Evolutionary conservation across 164 flowering plant species (phyloP).

Genomic region (Magnolia kwangsiensis): DNA sequence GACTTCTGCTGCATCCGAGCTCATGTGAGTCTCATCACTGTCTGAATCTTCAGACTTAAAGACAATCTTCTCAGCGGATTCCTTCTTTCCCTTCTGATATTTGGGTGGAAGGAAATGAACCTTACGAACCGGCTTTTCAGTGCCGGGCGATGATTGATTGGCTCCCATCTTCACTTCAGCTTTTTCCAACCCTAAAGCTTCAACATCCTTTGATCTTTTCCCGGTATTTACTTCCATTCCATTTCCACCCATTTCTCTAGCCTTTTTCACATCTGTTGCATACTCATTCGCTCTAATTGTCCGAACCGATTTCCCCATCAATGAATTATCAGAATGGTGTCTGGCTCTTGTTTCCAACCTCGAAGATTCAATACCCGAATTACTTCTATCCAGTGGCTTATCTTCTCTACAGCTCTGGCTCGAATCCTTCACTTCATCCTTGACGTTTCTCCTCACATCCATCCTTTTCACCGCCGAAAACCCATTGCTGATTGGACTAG

Average conservation of each 20-base stretch:
- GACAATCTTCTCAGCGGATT: slow-evolving; percentile 21
- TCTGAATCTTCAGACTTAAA: slow-evolving; percentile 40
- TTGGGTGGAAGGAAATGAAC: not conserved
- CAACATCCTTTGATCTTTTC: slow-evolving; percentile 18
- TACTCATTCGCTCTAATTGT: slow-evolving; percentile 34
- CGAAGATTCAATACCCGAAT: slow-evolving; percentile 8
- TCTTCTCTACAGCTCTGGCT: slow-evolving; percentile 19
- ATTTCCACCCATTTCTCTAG: slow-evolving; percentile 15
- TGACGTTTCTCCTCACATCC: slow-evolving; percentile 10
- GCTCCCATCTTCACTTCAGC: slow-evolving; percentile 4
- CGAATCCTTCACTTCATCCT: slow-evolving; percentile 27
- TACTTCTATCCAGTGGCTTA: slow-evolving; percentile 11
- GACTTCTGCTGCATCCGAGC: slow-evolving; percentile 20
- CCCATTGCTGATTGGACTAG: slow-evolving; percentile 14
- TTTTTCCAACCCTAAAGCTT: slow-evolving; percentile 7
- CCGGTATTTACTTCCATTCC: slow-evolving; percentile 11
- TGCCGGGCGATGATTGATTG: not conserved
- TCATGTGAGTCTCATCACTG: slow-evolving; percentile 16
- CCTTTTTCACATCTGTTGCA: not conserved
- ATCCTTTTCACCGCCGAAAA: slow-evolving; percentile 13
- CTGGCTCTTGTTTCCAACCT: slow-evolving; percentile 16
- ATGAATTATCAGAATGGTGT: slow-evolving; percentile 16
- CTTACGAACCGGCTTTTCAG: slow-evolving; percentile 15
- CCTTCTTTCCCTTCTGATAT: slow-evolving; percentile 13
- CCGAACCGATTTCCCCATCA: slow-evolving; percentile 54